These are phyloP conservation scores for Chenopodium album DNA, from an alignment of 148 eudicot genomes.

Conservation along the genomic window DNA sequence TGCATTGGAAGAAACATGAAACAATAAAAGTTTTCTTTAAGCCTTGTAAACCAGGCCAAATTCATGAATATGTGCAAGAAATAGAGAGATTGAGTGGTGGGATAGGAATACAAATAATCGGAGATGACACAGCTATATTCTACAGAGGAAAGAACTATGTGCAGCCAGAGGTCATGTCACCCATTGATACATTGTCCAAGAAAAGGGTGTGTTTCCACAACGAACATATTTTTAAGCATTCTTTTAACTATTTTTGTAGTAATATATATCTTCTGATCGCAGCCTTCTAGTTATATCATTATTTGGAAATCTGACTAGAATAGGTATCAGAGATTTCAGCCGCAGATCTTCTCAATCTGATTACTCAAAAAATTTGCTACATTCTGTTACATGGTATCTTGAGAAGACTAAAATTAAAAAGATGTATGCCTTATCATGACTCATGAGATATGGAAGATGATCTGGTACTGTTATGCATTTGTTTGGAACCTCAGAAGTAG, in stretches of 20 bases:
- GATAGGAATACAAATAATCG: conserved; percentile 73
- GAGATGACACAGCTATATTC: conserved; percentile 79
- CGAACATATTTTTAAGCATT: not conserved
- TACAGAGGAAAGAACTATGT: conserved; percentile 89
- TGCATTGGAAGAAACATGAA: conserved; percentile 99
- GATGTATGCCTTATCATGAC: not conserved
- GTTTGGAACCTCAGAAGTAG: not conserved
- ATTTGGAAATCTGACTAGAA: no score
- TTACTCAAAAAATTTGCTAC: not conserved
- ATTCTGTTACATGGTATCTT: not conserved
- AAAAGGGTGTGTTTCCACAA: conserved; percentile 56
- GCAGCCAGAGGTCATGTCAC: conserved; percentile 92
- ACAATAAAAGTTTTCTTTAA: conserved; percentile 89
- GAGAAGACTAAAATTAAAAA: no score
- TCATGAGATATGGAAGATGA: not conserved
- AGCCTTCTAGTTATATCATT: not conserved
- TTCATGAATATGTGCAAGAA: conserved; percentile 75
- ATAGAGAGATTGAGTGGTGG: conserved; percentile 93
- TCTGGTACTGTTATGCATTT: not conserved
- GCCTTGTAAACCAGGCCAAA: conserved; percentile 92
- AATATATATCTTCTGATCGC: not conserved
- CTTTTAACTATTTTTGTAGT: not conserved
- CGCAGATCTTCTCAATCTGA: no score
- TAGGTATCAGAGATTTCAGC: no score
- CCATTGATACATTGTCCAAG: conserved; percentile 87